phyloP scores from a whole-genome alignment of 768 basidiomycete genomes.

The Pleurotus tuoliensis region DNA sequence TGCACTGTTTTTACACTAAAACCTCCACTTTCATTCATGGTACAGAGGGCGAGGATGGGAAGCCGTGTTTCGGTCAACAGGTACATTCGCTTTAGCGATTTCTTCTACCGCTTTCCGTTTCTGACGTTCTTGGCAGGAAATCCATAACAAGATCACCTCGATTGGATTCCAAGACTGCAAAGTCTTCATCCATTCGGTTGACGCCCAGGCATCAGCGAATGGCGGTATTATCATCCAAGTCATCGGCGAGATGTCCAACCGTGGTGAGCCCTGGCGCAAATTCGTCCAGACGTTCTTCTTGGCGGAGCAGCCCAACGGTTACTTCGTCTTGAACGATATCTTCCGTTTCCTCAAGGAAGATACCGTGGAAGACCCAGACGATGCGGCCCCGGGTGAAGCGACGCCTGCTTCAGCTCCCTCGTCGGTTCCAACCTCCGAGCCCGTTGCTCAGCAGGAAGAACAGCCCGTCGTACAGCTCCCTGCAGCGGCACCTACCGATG shows the following conservation, averaged over 20 bases:
- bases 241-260: conserved; percentile 98
- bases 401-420: conserved; percentile 33
- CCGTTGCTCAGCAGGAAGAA: conserved; percentile 1
- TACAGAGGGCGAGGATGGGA: conserved; percentile 92
- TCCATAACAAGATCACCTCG: conserved; percentile 92
- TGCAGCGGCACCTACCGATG: conserved; percentile 1
- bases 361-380: conserved; percentile 58
- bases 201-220: conserved; percentile 92
- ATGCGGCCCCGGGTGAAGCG: conserved; percentile 30
- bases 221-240: conserved; percentile 99
- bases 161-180: conserved; percentile 96
- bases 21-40: conserved; percentile 96
- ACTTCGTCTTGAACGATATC: conserved; percentile 99
- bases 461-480: not conserved
- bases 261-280: conserved; percentile 89
- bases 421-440: conserved; percentile 7
- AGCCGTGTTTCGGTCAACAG: conserved; percentile 90
- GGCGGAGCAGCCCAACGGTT: conserved; percentile 97
- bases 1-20: conserved; percentile 99
- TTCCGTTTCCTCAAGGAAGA: conserved; percentile 99
- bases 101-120: not conserved
- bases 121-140: conserved; percentile 58
- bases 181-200: conserved; percentile 98
- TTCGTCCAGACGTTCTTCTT: conserved; percentile 99
- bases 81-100: conserved; percentile 38